A percentile compares a stretch with the other conserved stretches of the same genome.
phyloP scores from a whole-genome alignment of 805 yeast species.

The Yarrowia deformans region DNA sequence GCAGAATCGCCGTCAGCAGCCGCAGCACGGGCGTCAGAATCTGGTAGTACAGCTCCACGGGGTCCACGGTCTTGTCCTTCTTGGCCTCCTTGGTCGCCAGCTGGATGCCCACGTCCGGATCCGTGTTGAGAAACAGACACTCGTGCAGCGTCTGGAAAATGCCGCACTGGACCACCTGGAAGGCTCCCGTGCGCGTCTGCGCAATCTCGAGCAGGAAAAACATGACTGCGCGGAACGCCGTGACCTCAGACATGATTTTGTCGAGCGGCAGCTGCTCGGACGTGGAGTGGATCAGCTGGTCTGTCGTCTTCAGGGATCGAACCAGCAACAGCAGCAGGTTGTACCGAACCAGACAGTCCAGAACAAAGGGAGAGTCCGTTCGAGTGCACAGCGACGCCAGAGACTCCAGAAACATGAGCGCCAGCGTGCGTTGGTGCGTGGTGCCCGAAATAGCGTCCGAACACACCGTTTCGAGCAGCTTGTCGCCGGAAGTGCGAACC shows the following conservation, averaged over 20 bases:
- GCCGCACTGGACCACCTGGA: constrained; percentile 74
- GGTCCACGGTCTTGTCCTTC: constrained; percentile 55
- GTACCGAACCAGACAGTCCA: constrained; percentile 66
- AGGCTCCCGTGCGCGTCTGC: constrained; percentile 78
- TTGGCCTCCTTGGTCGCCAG: constrained; percentile 47
- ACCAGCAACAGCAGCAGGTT: constrained; percentile 72
- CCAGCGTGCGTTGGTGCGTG: constrained; percentile 75
- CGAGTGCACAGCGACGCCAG: constrained; percentile 62
- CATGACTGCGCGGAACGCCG: constrained; percentile 75
- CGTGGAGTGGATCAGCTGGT: constrained; percentile 52
- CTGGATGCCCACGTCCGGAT: constrained; percentile 80
- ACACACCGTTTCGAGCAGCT: constrained; percentile 68
- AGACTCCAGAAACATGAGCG: constrained; percentile 76
- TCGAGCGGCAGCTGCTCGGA: constrained; percentile 47
- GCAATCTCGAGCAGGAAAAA: constrained; percentile 77
- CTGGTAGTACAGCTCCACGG: constrained; percentile 59
- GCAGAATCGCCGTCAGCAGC: constrained; percentile 66
- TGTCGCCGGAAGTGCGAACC: constrained; percentile 65
- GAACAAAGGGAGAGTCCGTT: constrained; percentile 62
- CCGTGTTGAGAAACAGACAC: constrained; percentile 65
- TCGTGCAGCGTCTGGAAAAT: constrained; percentile 67
- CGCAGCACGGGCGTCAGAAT: constrained; percentile 77
- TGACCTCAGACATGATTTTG: constrained; percentile 70
- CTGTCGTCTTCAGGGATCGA: constrained; percentile 71
- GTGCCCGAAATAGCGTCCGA: constrained; percentile 83